phyloP scores from a whole-genome alignment of 352 stramenopile genomes.

The Phytophthora agathidicida region DNA sequence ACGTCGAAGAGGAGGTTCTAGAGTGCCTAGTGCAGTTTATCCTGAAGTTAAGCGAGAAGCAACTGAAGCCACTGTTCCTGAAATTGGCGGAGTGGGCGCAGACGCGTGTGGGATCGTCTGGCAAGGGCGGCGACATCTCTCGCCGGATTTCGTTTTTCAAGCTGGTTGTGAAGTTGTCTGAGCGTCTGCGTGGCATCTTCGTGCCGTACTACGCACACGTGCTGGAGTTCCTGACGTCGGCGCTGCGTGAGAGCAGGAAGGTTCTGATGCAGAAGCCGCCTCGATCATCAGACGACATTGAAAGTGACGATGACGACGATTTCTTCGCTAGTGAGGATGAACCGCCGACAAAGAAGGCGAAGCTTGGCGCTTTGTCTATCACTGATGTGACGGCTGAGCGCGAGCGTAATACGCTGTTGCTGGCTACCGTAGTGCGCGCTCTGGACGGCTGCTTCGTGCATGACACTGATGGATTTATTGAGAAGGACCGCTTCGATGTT shows the following conservation, averaged over 20 bases:
- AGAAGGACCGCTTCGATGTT: conserved; percentile 86
- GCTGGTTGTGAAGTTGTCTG: conserved; percentile 79
- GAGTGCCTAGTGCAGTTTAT: conserved; percentile 84
- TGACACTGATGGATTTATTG: conserved; percentile 87
- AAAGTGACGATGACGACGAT: conserved; percentile 43
- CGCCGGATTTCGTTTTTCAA: conserved; percentile 85
- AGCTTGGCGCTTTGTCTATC: conserved; percentile 38
- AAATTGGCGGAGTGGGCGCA: conserved; percentile 85
- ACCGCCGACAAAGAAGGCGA: conserved; percentile 61
- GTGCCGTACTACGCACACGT: conserved; percentile 89
- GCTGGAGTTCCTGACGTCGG: conserved; percentile 58
- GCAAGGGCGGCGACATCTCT: conserved; percentile 41
- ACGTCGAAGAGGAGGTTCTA: conserved; percentile 79
- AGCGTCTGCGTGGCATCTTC: conserved; percentile 86
- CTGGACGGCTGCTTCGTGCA: conserved; percentile 87
- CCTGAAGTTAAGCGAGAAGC: conserved; percentile 89
- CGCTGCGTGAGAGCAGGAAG: conserved; percentile 55
- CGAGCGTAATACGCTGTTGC: conserved; percentile 48
- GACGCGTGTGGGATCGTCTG: conserved; percentile 33
- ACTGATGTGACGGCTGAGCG: conserved; percentile 32
- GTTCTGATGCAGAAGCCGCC: conserved; percentile 54
- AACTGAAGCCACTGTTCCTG: conserved; percentile 89
- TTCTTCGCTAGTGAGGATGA: conserved; percentile 61
- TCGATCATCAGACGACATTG: conserved; percentile 26
- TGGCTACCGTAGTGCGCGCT: conserved; percentile 67